Evolutionary conservation across 495 filamentous ascomycete species (phyloP).

Genomic region (Neurospora intermedia): DNA sequence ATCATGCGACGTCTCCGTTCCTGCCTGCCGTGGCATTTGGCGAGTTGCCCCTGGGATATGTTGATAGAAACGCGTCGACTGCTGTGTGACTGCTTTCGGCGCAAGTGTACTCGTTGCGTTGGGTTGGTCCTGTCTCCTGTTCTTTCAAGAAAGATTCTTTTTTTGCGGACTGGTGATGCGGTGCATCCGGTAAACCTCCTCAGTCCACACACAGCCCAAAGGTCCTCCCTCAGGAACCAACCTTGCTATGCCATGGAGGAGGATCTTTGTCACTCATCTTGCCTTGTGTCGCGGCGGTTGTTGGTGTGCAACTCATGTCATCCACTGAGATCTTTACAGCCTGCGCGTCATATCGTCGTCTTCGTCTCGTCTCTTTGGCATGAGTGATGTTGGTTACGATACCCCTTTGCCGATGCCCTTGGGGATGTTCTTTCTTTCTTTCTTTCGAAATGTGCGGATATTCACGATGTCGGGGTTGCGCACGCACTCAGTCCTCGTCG

Average conservation of each 20-base stretch:
- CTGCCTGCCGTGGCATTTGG: not conserved
- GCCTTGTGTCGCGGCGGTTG: too few relatives aligned
- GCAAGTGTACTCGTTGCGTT: not conserved
- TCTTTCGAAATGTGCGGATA: not conserved
- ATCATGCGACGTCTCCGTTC: not conserved
- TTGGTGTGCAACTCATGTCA: too few relatives aligned
- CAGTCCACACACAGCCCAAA: too few relatives aligned
- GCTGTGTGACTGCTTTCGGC: not conserved
- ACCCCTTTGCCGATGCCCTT: not conserved
- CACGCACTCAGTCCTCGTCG: not conserved
- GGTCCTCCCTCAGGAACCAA: too few relatives aligned
- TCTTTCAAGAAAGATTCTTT: too few relatives aligned
- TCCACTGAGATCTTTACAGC: too few relatives aligned
- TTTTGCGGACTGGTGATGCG: too few relatives aligned
- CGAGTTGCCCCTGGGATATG: not conserved
- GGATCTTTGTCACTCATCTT: too few relatives aligned
- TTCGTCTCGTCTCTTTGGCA: not conserved
- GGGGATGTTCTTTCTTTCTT: not conserved
- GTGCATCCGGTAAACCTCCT: too few relatives aligned
- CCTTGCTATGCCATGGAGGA: too few relatives aligned
- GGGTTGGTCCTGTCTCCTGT: not conserved
- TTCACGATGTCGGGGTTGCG: not conserved
- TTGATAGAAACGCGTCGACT: not conserved
- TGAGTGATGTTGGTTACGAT: not conserved
- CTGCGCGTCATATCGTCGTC: not conserved